phyloP scores from a whole-genome alignment of 495 filamentous ascomycete genomes.

The Daldinia grandis region DNA sequence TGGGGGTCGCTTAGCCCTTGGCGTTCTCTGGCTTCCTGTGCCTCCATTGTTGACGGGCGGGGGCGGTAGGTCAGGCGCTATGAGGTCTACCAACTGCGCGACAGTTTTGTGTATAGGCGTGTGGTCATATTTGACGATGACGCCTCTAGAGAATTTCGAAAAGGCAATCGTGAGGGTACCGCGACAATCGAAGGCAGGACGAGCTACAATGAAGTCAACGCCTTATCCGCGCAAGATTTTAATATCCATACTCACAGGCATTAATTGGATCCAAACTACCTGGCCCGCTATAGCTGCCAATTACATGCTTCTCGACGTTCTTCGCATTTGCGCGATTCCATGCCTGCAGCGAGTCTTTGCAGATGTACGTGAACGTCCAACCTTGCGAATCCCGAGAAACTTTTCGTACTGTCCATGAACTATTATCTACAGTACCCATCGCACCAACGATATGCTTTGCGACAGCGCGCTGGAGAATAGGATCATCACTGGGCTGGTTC shows the following conservation, averaged over 20 bases:
- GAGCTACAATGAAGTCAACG: constrained; percentile 47
- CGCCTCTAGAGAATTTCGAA: constrained; percentile 47
- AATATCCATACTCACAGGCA: constrained; percentile 40
- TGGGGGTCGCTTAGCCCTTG: constrained; percentile 36
- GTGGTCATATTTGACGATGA: constrained; percentile 58
- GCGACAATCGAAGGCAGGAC: constrained; percentile 61
- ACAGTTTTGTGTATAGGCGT: constrained; percentile 59
- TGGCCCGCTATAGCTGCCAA: constrained; percentile 54
- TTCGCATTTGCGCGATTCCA: constrained; percentile 57
- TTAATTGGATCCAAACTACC: constrained; percentile 52
- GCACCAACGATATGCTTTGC: constrained; percentile 52
- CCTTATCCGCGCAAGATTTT: not conserved
- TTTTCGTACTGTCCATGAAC: constrained; percentile 53
- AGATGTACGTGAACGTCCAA: constrained; percentile 59
- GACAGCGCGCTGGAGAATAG: constrained; percentile 52
- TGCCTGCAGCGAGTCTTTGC: constrained; percentile 56
- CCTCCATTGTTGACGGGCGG: constrained; percentile 19
- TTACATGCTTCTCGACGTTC: constrained; percentile 44
- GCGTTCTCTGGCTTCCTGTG: constrained; percentile 30
- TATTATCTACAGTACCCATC: constrained; percentile 50
- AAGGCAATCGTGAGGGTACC: constrained; percentile 56
- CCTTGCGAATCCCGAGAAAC: constrained; percentile 52
- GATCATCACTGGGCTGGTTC: constrained; percentile 54
- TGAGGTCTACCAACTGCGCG: constrained; percentile 49
- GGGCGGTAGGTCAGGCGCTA: constrained; percentile 45